phyloP scores from a whole-genome alignment of 805 yeast genomes.

The Spencermartinsiella europaea region DNA sequence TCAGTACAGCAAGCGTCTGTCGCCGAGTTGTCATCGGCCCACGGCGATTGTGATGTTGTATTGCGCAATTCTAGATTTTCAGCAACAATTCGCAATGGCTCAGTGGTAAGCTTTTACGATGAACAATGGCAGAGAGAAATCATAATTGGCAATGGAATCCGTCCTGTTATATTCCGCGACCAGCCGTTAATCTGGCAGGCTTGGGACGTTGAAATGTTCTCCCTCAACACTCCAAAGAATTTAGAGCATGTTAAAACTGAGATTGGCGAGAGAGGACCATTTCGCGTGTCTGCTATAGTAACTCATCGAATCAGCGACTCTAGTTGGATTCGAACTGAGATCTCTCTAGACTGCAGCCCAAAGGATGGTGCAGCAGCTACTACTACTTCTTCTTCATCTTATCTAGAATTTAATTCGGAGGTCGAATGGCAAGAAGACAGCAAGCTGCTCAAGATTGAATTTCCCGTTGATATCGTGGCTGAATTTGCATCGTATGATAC shows the following conservation, averaged over 20 bases:
- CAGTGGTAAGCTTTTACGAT: constrained; percentile 61
- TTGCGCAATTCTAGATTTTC: constrained; percentile 58
- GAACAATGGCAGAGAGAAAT: constrained; percentile 55
- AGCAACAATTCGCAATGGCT: constrained; percentile 58
- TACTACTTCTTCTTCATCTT: constrained; percentile 56
- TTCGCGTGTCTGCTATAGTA: constrained; percentile 59
- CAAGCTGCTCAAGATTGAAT: constrained; percentile 88
- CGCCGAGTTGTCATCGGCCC: constrained; percentile 15
- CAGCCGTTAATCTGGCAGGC: constrained; percentile 92
- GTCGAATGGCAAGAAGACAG: constrained; percentile 87
- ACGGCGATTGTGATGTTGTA: constrained; percentile 30
- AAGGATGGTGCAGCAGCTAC: constrained; percentile 22
- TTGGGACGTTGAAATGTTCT: constrained; percentile 94
- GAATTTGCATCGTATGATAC: constrained; percentile 87
- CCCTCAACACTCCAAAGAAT: constrained; percentile 64
- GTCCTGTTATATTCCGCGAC: constrained; percentile 77
- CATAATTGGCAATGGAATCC: constrained; percentile 71
- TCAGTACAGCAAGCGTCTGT: constrained; percentile 21
- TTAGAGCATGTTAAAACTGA: constrained; percentile 38
- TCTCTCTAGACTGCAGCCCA: constrained; percentile 57
- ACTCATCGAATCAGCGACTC: constrained; percentile 52
- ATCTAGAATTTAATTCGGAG: constrained; percentile 48
- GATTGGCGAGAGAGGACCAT: constrained; percentile 46
- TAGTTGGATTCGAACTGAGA: constrained; percentile 59
- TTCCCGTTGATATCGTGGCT: constrained; percentile 76